Evolutionary conservation across 495 filamentous ascomycete species (phyloP).

Genomic region (Xeromyces bisporus): DNA sequence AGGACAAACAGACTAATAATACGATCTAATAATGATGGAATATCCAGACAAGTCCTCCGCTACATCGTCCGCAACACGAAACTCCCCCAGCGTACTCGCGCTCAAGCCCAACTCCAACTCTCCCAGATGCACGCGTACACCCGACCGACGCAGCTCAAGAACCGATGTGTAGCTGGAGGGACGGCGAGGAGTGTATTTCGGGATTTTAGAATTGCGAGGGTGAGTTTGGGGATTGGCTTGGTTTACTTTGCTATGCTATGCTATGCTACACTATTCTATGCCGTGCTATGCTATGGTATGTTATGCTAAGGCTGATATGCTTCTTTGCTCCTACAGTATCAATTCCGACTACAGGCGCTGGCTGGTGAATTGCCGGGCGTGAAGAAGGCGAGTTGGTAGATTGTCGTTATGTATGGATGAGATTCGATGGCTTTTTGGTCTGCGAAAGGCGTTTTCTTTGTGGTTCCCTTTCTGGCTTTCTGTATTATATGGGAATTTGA

Average conservation of each 20-base stretch:
- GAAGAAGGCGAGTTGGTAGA: slow-evolving; percentile 85
- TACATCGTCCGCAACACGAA: slow-evolving; percentile 87
- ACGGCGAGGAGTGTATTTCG: slow-evolving; percentile 71
- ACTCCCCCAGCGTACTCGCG: slow-evolving; percentile 62
- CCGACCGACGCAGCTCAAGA: slow-evolving; percentile 78
- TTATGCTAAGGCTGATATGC: slow-evolving; percentile 10
- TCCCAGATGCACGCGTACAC: slow-evolving; percentile 93
- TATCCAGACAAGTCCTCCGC: slow-evolving; percentile 78
- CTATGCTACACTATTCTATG: no score
- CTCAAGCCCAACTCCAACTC: slow-evolving; percentile 81
- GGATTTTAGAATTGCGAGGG: slow-evolving; percentile 79
- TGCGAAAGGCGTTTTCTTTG: slow-evolving; percentile 19
- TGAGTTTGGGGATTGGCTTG: slow-evolving; percentile 28
- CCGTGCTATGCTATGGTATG: neutral
- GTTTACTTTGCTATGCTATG: no score
- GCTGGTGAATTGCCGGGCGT: slow-evolving; percentile 84
- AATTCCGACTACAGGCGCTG: slow-evolving; percentile 79
- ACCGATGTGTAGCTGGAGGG: slow-evolving; percentile 78
- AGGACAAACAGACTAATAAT: no score
- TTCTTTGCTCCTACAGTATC: slow-evolving; percentile 40
- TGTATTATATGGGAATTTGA: slow-evolving; percentile 20
- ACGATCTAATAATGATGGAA: no score
- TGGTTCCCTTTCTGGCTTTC: no score
- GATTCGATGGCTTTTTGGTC: slow-evolving; percentile 8
- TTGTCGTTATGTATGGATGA: slow-evolving; percentile 1